A percentile compares a stretch with the other conserved stretches of the same genome.
phyloP scores from a whole-genome alignment of 2,329 filamentous ascomycete genomes.

The Hypocreales sp. region DNA sequence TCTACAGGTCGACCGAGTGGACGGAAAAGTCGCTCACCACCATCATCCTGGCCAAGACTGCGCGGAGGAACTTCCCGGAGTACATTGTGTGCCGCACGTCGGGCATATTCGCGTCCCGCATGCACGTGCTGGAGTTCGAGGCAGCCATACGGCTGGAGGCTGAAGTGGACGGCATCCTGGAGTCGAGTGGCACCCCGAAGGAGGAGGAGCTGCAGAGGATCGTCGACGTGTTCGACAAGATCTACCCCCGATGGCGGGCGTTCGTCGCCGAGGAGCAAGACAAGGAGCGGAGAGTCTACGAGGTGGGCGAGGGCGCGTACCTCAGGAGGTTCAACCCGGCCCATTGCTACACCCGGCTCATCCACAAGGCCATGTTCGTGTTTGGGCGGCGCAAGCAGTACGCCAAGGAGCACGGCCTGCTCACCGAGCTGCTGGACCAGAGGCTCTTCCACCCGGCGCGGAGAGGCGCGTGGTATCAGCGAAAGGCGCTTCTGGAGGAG shows the following conservation, averaged over 20 bases:
- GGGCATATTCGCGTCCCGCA: slow-evolving; percentile 71
- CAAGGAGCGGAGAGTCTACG: slow-evolving; percentile 65
- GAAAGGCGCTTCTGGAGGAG: slow-evolving; percentile 86
- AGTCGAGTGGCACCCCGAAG: slow-evolving; percentile 57
- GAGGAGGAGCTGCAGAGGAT: slow-evolving; percentile 52
- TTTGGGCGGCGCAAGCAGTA: slow-evolving; percentile 74
- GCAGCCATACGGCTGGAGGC: slow-evolving; percentile 69
- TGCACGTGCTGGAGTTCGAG: slow-evolving; percentile 74
- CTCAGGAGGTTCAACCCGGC: slow-evolving; percentile 78
- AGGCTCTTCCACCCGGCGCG: slow-evolving; percentile 72
- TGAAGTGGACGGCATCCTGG: slow-evolving; percentile 65
- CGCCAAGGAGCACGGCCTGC: slow-evolving; percentile 55
- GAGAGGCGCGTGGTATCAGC: slow-evolving; percentile 87
- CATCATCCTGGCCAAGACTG: slow-evolving; percentile 85
- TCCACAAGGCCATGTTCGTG: slow-evolving; percentile 72
- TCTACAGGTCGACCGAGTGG: slow-evolving; percentile 93
- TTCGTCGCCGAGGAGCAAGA: slow-evolving; percentile 58
- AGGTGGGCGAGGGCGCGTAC: slow-evolving; percentile 76
- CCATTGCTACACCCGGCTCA: slow-evolving; percentile 84
- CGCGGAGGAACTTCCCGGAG: slow-evolving; percentile 70
- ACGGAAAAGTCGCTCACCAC: slow-evolving; percentile 92
- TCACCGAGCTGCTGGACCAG: slow-evolving; percentile 64
- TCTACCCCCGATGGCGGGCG: slow-evolving; percentile 68
- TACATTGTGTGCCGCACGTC: slow-evolving; percentile 83
- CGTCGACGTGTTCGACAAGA: slow-evolving; percentile 53